phyloP scores from a whole-genome alignment of 176 grass and related monocot genomes.

The Rhynchospora pubera region DNA sequence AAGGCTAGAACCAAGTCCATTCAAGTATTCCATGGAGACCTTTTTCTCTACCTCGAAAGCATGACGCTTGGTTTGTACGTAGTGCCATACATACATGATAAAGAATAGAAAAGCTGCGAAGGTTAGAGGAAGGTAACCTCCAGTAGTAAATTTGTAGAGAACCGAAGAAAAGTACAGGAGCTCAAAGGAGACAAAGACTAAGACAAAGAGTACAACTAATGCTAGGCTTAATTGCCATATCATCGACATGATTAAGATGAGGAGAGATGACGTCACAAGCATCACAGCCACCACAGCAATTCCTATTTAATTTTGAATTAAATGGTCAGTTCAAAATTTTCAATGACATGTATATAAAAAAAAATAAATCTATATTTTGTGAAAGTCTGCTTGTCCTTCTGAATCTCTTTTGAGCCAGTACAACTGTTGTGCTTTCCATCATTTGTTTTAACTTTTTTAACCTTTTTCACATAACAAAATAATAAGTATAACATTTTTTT shows the following conservation, averaged over 20 bases:
- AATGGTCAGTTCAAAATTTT: not conserved
- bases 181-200: constrained; percentile 36
- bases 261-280: constrained; percentile 56
- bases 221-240: constrained; percentile 54
- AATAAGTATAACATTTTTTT: not conserved
- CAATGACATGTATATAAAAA: not conserved
- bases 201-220: constrained; percentile 39
- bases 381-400: not conserved
- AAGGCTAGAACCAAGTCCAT: constrained; percentile 16
- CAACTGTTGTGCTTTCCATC: not conserved
- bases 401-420: not conserved
- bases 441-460: not conserved
- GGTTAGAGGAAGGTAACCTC: constrained; percentile 52
- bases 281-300: constrained; percentile 63
- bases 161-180: constrained; percentile 57
- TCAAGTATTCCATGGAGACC: constrained; percentile 23
- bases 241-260: constrained; percentile 64
- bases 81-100: constrained; percentile 38
- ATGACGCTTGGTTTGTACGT: constrained; percentile 24
- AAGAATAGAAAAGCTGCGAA: constrained; percentile 25
- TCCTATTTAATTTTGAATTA: constrained; percentile 18
- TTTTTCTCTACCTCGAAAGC: constrained; percentile 27
- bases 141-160: constrained; percentile 52
- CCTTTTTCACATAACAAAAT: not conserved
- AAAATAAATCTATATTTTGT: not conserved